Evolutionary conservation across 345 rosid genomes (phyloP).

Genomic region (Iberis pinnata): DNA sequence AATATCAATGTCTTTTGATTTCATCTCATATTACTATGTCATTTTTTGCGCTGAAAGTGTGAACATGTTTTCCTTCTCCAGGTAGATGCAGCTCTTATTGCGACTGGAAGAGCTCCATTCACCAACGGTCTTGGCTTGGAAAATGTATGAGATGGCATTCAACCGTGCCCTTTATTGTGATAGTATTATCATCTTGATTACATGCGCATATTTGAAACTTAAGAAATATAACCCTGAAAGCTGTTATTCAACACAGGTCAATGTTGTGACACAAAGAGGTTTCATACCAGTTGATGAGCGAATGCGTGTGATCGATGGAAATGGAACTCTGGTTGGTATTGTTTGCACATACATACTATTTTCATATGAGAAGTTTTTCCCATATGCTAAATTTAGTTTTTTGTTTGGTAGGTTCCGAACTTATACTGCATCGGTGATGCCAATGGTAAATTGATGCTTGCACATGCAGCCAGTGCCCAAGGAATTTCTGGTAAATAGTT

Average conservation of each 20-base stretch:
- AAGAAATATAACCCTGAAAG: conserved; percentile 13
- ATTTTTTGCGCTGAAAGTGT: conserved; percentile 2
- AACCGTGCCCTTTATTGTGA: not conserved
- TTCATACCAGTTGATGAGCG: conserved; percentile 89
- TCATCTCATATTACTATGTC: not conserved
- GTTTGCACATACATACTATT: conserved; percentile 3
- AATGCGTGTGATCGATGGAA: conserved; percentile 79
- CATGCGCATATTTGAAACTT: not conserved
- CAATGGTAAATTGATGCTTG: conserved; percentile 98
- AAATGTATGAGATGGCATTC: conserved; percentile 45
- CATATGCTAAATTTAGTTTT: conserved; percentile 11
- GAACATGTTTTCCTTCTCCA: conserved; percentile 30
- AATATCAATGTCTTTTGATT: not conserved
- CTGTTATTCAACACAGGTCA: conserved; percentile 46
- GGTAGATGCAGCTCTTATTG: conserved; percentile 98
- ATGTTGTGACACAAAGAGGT: conserved; percentile 82
- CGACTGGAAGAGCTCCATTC: conserved; percentile 99
- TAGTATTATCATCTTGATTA: conserved; percentile 3
- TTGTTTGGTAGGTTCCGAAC: conserved; percentile 61
- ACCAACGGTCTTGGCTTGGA: conserved; percentile 96
- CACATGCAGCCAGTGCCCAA: conserved; percentile 99
- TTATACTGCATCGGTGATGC: conserved; percentile 91
- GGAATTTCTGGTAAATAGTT: conserved; percentile 78
- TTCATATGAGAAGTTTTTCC: not conserved
- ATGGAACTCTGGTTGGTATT: conserved; percentile 60